Percentiles rank a stretch among this genome's conserved stretches.
Conservation (phyloP, 495 filamentous ascomycete genomes). For the Cercophora sp. region DNA sequence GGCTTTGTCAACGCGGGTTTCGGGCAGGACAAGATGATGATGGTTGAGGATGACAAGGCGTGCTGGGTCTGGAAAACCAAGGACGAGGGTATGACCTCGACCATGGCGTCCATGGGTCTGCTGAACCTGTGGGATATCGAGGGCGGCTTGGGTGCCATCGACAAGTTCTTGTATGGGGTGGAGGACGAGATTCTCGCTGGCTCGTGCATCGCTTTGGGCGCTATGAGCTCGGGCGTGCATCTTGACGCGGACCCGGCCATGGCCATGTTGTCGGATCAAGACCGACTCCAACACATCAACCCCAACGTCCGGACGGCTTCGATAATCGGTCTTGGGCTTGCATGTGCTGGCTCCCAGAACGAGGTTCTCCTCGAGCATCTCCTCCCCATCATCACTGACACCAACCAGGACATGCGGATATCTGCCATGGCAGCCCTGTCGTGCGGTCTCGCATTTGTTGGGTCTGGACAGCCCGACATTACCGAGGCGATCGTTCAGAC, state of each 20-base stretch:
- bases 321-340: conserved; percentile 92
- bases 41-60: conserved; percentile 73
- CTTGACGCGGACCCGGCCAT: conserved; percentile 82
- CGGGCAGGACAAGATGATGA: conserved; percentile 95
- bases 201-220: conserved; percentile 82
- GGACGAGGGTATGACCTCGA: conserved; percentile 95
- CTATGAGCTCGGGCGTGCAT: conserved; percentile 87
- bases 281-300: conserved; percentile 72
- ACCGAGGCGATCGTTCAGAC: conserved; percentile 86
- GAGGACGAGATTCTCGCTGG: conserved; percentile 90
- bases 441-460: conserved; percentile 87
- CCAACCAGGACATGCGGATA: conserved; percentile 82
- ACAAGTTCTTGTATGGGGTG: conserved; percentile 78
- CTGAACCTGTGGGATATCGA: conserved; percentile 90
- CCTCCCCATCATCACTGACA: conserved; percentile 80
- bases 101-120: conserved; percentile 86
- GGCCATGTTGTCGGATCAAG: conserved; percentile 73
- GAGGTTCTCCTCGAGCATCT: conserved; percentile 76
- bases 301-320: conserved; percentile 70
- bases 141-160: conserved; percentile 80
- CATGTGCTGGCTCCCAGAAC: conserved; percentile 89
- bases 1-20: conserved; percentile 94
- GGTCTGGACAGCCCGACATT: conserved; percentile 82
- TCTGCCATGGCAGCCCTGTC: conserved; percentile 94
- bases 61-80: conserved; percentile 99